Conservation (phyloP, 768 basidiomycete genomes). For the Phlebiopsis flavidoalba region DNA sequence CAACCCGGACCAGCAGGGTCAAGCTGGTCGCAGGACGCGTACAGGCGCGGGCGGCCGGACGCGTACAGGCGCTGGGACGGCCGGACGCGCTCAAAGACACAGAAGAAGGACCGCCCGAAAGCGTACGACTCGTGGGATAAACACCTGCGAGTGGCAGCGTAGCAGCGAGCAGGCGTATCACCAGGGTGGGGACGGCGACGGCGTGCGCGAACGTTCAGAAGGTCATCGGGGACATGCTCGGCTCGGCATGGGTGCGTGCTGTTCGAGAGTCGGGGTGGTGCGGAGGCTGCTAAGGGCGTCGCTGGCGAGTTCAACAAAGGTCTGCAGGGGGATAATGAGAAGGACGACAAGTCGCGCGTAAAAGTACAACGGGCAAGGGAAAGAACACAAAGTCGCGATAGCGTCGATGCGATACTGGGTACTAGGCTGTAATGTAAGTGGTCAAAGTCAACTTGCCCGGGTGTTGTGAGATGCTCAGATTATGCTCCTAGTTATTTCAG, state of each 20-base stretch:
- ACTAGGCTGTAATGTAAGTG: not conserved
- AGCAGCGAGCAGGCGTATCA: slow-evolving; percentile 19
- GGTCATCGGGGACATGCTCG: slow-evolving; percentile 41
- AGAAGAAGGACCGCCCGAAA: slow-evolving; percentile 31
- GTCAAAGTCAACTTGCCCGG: too few species aligned
- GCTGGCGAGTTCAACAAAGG: slow-evolving; percentile 16
- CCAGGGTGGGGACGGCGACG: not conserved
- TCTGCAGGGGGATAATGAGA: not conserved
- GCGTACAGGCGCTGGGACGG: slow-evolving; percentile 12
- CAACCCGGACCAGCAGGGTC: slow-evolving; percentile 32
- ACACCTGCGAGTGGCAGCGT: slow-evolving; percentile 59
- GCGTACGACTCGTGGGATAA: slow-evolving; percentile 65
- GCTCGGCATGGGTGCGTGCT: slow-evolving; percentile 25
- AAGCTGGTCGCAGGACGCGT: slow-evolving; percentile 10
- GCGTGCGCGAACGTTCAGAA: slow-evolving; percentile 36
- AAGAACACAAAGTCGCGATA: not conserved
- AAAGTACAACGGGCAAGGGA: not conserved
- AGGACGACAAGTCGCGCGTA: not conserved
- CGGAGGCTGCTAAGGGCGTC: slow-evolving; percentile 28
- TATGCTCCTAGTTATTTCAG: too few species aligned
- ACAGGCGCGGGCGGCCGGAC: slow-evolving; percentile 12
- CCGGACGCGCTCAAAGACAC: slow-evolving; percentile 6
- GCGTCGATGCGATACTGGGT: not conserved
- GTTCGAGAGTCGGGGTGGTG: slow-evolving; percentile 34
- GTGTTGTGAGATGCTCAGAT: too few species aligned